Evolutionary conservation across 768 basidiomycete genomes (phyloP), one percentile per base, ranked within the genome.

Genomic region (Clitopilus passeckerianus): DNA sequence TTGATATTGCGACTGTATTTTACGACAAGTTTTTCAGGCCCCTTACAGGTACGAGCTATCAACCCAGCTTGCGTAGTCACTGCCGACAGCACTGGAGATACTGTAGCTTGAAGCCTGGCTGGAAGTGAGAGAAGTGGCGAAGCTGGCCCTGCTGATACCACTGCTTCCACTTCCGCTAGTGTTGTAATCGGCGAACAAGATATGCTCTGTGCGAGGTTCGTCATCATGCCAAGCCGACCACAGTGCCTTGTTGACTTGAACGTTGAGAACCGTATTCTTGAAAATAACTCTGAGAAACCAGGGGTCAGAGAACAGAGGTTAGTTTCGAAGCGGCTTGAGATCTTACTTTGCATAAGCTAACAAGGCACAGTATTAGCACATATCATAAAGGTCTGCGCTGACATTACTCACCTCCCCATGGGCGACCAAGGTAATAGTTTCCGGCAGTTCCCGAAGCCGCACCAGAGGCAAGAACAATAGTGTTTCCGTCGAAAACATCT

Each of bases 401-500:
- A 35, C 35, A 56, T 56, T 20, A 61, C 75, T 61, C 59, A 78
- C 77, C 69, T 66, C 67, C 69, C 81, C 81, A 83, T 23, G 82
- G 82, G 12, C 82, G 67, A 8, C 82, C 81, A 2, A 83, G 70
- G 63, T 70, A 82, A 9, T 73, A 66, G 0, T 72, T 71, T 6
- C 74, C 74, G 7, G 67, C 68, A 5, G 74, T 74, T 16, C 68
- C 70, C 5, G 76, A 73, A 1, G 66, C 68, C 1, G 80, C 77
- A 35, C 73, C 71, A 3, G 76, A 66, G 6, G 77, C 77, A 9
- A 77, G 71, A 24, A 80, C 65, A 44, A 83, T 72, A 1, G 68
- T 75, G 63, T 81, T 81, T 23, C 70, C 60, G 57, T 81, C 74
- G 63, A 80, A 77, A 0, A 81, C 74, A 61, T 81, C 80, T 76